A percentile compares a stretch with the other conserved stretches of the same genome.
Evolutionary conservation across 2,329 filamentous ascomycete genomes (phyloP).

Genomic region (Tolypocladium sp.): DNA sequence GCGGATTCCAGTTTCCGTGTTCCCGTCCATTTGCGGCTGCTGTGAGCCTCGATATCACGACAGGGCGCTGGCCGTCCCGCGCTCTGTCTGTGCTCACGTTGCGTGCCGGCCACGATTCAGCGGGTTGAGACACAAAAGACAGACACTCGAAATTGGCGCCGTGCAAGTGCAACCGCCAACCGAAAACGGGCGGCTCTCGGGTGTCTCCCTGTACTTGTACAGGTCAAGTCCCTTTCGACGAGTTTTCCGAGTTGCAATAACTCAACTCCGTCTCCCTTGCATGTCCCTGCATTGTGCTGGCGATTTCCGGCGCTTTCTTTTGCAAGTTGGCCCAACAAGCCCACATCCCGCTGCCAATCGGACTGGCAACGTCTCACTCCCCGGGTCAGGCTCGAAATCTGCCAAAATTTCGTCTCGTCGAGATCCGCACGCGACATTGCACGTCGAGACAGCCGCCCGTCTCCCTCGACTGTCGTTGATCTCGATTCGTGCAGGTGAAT

Average conservation of each 20-base stretch:
- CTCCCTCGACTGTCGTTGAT: constrained; percentile 11
- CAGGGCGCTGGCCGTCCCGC: background rate
- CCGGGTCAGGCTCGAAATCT: background rate
- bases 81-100: background rate
- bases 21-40: background rate
- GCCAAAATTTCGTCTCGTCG: background rate
- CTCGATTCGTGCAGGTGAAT: constrained; percentile 11
- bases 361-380: background rate
- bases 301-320: background rate
- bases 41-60: background rate
- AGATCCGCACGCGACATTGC: constrained; percentile 5
- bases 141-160: background rate
- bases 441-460: constrained; percentile 9
- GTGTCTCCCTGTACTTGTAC: background rate
- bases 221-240: background rate
- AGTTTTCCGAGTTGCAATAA: background rate
- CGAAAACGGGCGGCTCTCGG: background rate
- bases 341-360: background rate
- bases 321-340: background rate
- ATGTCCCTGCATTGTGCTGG: background rate
- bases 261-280: background rate
- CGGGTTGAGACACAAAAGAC: background rate
- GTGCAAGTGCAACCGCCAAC: background rate
- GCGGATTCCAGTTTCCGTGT: background rate
- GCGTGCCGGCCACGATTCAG: background rate